A percentile compares a stretch with the other conserved stretches of the same genome.
phyloP scores from a whole-genome alignment of 2,329 filamentous ascomycete genomes.

The Leptodontidium sp. region DNA sequence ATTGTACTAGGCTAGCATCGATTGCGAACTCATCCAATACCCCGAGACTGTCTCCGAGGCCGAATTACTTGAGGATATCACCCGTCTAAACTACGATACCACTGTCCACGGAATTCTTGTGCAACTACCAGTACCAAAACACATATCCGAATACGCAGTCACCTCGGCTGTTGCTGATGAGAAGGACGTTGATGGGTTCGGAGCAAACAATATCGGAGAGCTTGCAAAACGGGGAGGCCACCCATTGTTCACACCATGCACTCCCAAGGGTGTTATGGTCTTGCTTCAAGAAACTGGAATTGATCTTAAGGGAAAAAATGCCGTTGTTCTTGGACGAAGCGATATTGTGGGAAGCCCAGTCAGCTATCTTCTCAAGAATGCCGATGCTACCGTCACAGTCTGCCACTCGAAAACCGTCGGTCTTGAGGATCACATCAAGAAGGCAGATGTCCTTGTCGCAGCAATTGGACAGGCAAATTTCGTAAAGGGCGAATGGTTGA shows the following conservation, averaged over 20 bases:
- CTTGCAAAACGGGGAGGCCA: constrained; percentile 92
- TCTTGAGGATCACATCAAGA: constrained; percentile 77
- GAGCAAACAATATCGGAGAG: constrained; percentile 92
- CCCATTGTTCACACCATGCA: constrained; percentile 92
- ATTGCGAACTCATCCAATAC: constrained; percentile 85
- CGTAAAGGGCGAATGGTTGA: constrained; percentile 95
- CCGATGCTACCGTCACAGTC: constrained; percentile 94
- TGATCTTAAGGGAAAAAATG: constrained; percentile 86
- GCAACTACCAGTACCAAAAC: constrained; percentile 87
- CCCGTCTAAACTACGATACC: constrained; percentile 84
- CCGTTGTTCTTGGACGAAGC: constrained; percentile 92
- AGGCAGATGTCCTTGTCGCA: constrained; percentile 88
- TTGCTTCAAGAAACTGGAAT: constrained; percentile 85
- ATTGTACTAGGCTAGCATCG: constrained; percentile 78
- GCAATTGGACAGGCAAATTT: constrained; percentile 89
- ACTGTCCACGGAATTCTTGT: constrained; percentile 91
- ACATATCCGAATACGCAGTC: constrained; percentile 88
- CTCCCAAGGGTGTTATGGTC: constrained; percentile 96
- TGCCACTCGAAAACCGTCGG: constrained; percentile 90
- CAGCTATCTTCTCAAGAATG: constrained; percentile 93
- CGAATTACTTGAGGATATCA: constrained; percentile 85
- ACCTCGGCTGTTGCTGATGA: constrained; percentile 91
- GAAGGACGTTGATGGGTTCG: constrained; percentile 98
- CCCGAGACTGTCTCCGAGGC: constrained; percentile 82
- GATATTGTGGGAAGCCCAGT: constrained; percentile 98